Evolutionary conservation across 2,329 filamentous ascomycete species (phyloP), one percentile per base, ranked within the genome.

Genomic region (Cercospora zeina): DNA sequence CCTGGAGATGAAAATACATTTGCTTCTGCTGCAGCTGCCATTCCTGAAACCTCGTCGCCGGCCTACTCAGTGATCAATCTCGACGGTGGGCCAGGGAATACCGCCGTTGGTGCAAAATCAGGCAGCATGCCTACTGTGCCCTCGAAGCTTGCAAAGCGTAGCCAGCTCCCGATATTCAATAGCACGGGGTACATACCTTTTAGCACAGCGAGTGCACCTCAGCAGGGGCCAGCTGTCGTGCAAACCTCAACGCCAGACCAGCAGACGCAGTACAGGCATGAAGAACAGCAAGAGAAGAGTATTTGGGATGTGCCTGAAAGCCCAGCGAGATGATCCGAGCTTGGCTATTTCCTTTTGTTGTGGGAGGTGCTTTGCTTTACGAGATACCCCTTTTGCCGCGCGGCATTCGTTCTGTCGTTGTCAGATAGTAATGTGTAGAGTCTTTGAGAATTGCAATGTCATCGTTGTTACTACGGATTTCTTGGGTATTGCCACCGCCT

Each of bases 241-340:
- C 30, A 39, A 21, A 19, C 34, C 5, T 34, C 33, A 27, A 47
- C 33, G 3, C 30, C 24, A 19, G 31, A 62, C 24, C 3, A 49
- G 39, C 50, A 53, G 11, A 33, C 55, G 19, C 33, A 39, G 21
- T 51, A 34, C 11, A 14, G 13, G 31, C 36, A 54, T 16, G 55
- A 51, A 14, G 42, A 62, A 21, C 62, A 50, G 54, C 60, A 39
- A 30, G 63, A 39, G 70, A 76, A 60, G 59, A 66, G 64, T 58
- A 72, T 80, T n/a, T 81, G 78, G 77, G 79, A 79, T 54, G 74
- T 80, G 34, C 79, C 78, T 3, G 77, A 79, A 27, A 80, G 79
- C 30, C 78, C 80, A 11, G 62, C 61, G 24, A 64, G 68, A 37
- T 65, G 58, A 57, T 34, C 16, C 16, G 45, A 21, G 16, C 9